phyloP scores from a whole-genome alignment of 169 alveolate species.

The Plasmodium gonderi region DNA sequence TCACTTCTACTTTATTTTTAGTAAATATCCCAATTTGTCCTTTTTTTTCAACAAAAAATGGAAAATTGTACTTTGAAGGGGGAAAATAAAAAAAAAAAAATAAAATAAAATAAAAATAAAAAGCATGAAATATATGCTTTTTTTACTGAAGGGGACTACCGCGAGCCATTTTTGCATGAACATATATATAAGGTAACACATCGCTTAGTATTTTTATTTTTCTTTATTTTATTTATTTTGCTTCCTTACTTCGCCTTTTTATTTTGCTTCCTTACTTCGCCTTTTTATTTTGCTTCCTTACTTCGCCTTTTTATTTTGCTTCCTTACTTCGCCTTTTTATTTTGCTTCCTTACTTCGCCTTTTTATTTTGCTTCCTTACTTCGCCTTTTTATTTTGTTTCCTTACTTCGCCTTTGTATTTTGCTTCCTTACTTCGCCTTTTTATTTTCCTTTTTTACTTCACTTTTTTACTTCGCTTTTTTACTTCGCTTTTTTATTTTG shows the following conservation, averaged over 20 bases:
- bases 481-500: too few relatives aligned
- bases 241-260: not conserved
- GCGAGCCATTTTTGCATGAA: not conserved
- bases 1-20: not conserved
- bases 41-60: not conserved
- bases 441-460: too few relatives aligned
- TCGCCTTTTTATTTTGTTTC: not conserved
- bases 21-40: not conserved
- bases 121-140: too few relatives aligned
- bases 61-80: too few relatives aligned
- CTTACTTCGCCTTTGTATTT: not conserved
- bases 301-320: not conserved
- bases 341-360: not conserved
- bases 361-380: not conserved
- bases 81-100: too few relatives aligned
- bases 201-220: not conserved
- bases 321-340: not conserved
- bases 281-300: conserved; percentile 5
- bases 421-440: not conserved
- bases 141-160: too few relatives aligned
- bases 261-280: not conserved
- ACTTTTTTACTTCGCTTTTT: too few relatives aligned
- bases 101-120: too few relatives aligned
- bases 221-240: not conserved
- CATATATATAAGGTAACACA: too few relatives aligned